phyloP scores from a whole-genome alignment of 2,329 filamentous ascomycete genomes.

The Fusarium neocosmosporiellum region DNA sequence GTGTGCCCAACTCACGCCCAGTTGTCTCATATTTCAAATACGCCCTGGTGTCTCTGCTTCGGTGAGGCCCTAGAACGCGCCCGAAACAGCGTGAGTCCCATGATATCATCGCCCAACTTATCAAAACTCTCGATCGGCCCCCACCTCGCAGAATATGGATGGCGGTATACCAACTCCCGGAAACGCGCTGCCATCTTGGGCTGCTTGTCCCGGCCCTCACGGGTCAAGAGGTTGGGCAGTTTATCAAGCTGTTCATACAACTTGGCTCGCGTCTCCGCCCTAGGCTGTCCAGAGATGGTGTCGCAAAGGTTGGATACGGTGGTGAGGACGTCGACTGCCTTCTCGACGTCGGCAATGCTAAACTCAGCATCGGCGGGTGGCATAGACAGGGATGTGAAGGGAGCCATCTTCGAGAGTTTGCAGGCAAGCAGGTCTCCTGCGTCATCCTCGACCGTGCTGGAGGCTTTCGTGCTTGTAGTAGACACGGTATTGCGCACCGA shows the following conservation, averaged over 20 bases:
- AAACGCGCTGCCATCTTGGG: constrained; percentile 8
- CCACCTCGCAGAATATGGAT: constrained; percentile 15
- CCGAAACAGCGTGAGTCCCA: constrained; percentile 11
- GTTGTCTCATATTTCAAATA: constrained; percentile 18
- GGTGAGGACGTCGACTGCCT: constrained; percentile 2
- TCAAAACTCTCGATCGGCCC: constrained; percentile 20
- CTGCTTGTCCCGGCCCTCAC: neutral
- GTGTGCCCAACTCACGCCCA: neutral
- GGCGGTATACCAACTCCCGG: constrained; percentile 8
- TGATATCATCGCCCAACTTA: constrained; percentile 2
- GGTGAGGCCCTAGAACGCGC: constrained; percentile 10
- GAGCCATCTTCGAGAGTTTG: neutral
- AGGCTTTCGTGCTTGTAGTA: neutral
- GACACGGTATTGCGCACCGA: neutral
- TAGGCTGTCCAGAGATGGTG: neutral
- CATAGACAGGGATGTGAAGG: neutral
- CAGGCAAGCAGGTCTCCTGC: neutral
- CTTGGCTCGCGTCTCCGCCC: neutral
- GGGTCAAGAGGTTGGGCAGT: constrained; percentile 26
- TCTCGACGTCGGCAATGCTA: constrained; percentile 1
- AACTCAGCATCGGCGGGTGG: neutral
- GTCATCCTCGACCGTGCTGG: neutral
- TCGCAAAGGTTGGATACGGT: constrained; percentile 11
- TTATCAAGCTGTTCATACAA: constrained; percentile 1
- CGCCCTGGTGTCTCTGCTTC: neutral